Evolutionary conservation across 441 rosid species (phyloP).

Genomic region (Heliophila coronopifolia): DNA sequence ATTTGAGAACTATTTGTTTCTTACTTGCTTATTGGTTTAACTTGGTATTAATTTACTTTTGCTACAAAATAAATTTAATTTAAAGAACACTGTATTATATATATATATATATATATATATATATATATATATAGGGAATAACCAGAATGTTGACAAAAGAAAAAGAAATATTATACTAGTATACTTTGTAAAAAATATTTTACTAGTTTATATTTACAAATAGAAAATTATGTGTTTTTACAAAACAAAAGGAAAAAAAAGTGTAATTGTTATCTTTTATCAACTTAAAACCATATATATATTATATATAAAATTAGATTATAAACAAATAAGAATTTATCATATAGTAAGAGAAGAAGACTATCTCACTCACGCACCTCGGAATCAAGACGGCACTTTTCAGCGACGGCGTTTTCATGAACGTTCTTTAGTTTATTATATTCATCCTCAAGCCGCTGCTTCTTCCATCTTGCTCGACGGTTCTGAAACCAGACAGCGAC

Average conservation of each 20-base stretch:
- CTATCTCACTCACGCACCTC: conserved; percentile 40
- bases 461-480: conserved; percentile 77
- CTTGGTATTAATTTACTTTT: too few relatives aligned
- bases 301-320: not conserved
- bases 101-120: too few relatives aligned
- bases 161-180: too few relatives aligned
- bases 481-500: conserved; percentile 94
- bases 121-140: too few relatives aligned
- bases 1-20: too few relatives aligned
- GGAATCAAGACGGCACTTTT: conserved; percentile 64
- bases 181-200: too few relatives aligned
- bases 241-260: not conserved
- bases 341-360: not conserved
- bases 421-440: conserved; percentile 40
- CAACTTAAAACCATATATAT: not conserved
- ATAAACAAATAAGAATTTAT: not conserved
- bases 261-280: not conserved
- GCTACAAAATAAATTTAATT: too few relatives aligned
- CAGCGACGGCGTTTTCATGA: conserved; percentile 43
- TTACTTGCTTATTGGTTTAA: not conserved
- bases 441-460: conserved; percentile 69
- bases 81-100: too few relatives aligned
- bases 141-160: too few relatives aligned
- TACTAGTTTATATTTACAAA: not conserved
- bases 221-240: not conserved